Base-by-base conservation (phyloP, 2,329 filamentous ascomycete species). In the Colletotrichum tropicicola region DNA sequence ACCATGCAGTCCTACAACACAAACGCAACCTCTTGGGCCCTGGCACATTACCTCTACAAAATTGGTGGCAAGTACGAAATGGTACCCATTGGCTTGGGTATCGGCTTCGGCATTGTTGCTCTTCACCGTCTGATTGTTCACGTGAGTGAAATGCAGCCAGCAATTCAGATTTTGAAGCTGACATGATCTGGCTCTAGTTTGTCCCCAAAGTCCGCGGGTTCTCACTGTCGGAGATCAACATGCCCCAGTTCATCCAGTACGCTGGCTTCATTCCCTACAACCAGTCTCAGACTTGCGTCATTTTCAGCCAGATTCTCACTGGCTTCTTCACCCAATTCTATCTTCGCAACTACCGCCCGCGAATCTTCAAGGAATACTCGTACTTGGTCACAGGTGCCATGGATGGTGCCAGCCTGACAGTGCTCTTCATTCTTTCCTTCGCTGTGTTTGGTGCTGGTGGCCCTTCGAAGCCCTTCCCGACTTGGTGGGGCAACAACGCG, bases 251-350 rank as follows among this genome's bases (percentile, higher is more conserved):
- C 59, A 81, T 87, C 56, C 83, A 86, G 68, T 87, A 80, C 58
- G 81, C 83, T 8, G 85, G 84, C 13, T 86, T 77, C 57, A 83
- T 87, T 56, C 84, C 85, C 0, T 87, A 85, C 74, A 85, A 87
- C 71, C 73, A 77, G 44, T 83, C 80, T 0, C 85, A 87, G 71
- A 87, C 86, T 2, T 87, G 85, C 64, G 82, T 87, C 27, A 72
- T 87, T 51, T 72, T 84, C 59, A 85, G 80, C 70, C 78, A 80
- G 70, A 4, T 80, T n/a, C 27, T 78, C 23, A 66, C 75, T 3
- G 84, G 83, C 1, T 82, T 86, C 71, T 85, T 79, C 67, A 74
- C 78, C 8, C 85, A 87, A 72, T 83, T 77, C 68, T 87, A 82
- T 57, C 79, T 87, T 17, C 80, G 84, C 60, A 85, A 85, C 76